Conservation (phyloP, 2,329 filamentous ascomycete species). For the Cladosporium sp. region DNA sequence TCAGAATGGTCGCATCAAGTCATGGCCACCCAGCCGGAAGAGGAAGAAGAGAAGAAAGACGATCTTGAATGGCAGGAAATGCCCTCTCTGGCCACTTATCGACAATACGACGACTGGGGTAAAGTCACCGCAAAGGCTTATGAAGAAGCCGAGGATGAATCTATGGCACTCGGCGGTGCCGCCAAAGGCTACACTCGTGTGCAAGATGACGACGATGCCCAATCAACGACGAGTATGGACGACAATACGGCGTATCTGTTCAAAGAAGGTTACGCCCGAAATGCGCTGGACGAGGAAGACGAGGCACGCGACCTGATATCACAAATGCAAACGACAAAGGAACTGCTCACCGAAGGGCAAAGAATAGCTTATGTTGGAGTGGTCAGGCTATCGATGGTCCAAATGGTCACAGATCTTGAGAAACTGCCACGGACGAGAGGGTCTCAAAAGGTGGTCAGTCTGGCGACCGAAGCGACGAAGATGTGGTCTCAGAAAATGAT, state of each 20-base stretch:
- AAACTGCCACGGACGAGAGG: conserved; percentile 57
- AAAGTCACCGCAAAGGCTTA: conserved; percentile 79
- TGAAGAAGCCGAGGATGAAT: conserved; percentile 62
- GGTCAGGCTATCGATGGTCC: conserved; percentile 72
- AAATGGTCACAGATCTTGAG: conserved; percentile 68
- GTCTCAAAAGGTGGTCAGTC: conserved; percentile 65
- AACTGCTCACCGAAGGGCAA: conserved; percentile 90
- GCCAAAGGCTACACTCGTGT: conserved; percentile 94
- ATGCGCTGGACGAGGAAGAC: conserved; percentile 62
- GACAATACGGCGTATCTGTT: conserved; percentile 97
- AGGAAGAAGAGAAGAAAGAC: conserved; percentile 50
- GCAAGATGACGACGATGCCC: conserved; percentile 88
- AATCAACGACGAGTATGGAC: conserved; percentile 93
- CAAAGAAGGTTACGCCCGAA: conserved; percentile 59
- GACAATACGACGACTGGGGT: conserved; percentile 93
- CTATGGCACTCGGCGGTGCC: conserved; percentile 73
- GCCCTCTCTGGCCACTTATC: conserved; percentile 87
- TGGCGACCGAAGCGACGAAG: conserved; percentile 70
- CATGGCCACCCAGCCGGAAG: conserved; percentile 54
- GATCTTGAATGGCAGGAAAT: conserved; percentile 87
- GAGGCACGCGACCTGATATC: conserved; percentile 72
- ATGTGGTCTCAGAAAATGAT: conserved; percentile 99
- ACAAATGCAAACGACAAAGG: conserved; percentile 94
- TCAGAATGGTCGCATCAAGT: conserved; percentile 94
- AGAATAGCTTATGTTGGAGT: conserved; percentile 93